phyloP scores from a whole-genome alignment of 257 asterid genomes.

The Solanum infundibuliforme region DNA sequence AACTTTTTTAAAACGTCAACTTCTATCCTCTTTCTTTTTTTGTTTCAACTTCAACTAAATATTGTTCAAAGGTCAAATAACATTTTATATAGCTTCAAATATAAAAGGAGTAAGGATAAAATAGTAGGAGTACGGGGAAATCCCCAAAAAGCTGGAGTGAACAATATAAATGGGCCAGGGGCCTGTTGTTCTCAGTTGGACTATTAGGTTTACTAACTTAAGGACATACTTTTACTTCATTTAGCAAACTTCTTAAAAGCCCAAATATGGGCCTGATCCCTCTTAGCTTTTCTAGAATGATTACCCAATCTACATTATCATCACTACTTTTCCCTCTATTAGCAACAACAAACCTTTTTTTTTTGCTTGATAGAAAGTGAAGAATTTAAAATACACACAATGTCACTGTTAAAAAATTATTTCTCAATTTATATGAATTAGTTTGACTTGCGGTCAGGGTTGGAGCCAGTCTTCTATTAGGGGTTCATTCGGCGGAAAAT shows the following conservation, averaged over 20 bases:
- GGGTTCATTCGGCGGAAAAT: neutral
- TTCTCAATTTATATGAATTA: neutral
- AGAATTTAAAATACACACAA: neutral
- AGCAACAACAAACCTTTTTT: neutral
- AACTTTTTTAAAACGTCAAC: neutral
- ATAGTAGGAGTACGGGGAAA: neutral
- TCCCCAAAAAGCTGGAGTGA: neutral
- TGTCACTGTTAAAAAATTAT: neutral
- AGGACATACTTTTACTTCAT: neutral
- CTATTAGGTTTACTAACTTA: neutral
- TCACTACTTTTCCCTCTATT: neutral
- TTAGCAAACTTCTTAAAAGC: neutral
- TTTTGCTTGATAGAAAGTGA: neutral
- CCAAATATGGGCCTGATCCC: neutral
- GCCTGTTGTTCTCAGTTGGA: neutral
- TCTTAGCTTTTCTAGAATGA: neutral
- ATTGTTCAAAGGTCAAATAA: neutral
- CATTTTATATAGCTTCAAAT: neutral
- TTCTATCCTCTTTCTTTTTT: neutral
- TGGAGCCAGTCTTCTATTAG: too few relatives aligned
- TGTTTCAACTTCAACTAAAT: neutral
- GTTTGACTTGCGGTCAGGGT: neutral
- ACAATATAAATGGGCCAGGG: neutral
- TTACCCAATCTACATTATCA: neutral
- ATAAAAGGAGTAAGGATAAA: neutral